phyloP scores from a whole-genome alignment of 352 stramenopile species.

The Aphanomyces astaci region DNA sequence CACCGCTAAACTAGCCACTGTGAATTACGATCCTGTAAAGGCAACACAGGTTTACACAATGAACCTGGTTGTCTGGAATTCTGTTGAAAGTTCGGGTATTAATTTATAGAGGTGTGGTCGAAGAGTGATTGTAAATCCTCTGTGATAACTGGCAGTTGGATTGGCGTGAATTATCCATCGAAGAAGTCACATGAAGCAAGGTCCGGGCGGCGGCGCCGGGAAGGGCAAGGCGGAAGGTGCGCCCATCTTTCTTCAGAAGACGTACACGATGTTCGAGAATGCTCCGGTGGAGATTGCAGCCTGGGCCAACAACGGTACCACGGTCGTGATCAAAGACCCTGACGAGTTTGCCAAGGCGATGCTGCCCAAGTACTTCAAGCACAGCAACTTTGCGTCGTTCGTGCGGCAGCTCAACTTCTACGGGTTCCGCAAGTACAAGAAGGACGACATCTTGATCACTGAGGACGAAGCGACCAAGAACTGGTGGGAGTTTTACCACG shows the following conservation, averaged over 20 bases:
- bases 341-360: constrained; percentile 87
- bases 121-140: too few species aligned
- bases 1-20: too few species aligned
- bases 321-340: constrained; percentile 89
- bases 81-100: too few species aligned
- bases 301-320: constrained; percentile 73
- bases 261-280: constrained; percentile 90
- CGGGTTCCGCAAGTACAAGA: constrained; percentile 90
- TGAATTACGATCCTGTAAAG: too few species aligned
- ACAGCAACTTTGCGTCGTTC: constrained; percentile 92
- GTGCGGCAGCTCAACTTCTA: constrained; percentile 93
- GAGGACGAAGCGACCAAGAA: constrained; percentile 72
- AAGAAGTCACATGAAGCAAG: too few species aligned
- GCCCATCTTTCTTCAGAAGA: constrained; percentile 88
- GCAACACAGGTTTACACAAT: too few species aligned
- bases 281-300: constrained; percentile 61
- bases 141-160: too few species aligned
- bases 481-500: constrained; percentile 90
- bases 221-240: constrained; percentile 25
- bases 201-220: neutral
- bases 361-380: constrained; percentile 90
- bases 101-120: too few species aligned
- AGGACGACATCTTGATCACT: constrained; percentile 80
- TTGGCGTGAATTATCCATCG: too few species aligned
- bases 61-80: too few species aligned